Percentiles rank a stretch among this genome's conserved stretches.
Evolutionary conservation across 2,329 filamentous ascomycete species (phyloP).

Genomic region (Fusarium sp.): DNA sequence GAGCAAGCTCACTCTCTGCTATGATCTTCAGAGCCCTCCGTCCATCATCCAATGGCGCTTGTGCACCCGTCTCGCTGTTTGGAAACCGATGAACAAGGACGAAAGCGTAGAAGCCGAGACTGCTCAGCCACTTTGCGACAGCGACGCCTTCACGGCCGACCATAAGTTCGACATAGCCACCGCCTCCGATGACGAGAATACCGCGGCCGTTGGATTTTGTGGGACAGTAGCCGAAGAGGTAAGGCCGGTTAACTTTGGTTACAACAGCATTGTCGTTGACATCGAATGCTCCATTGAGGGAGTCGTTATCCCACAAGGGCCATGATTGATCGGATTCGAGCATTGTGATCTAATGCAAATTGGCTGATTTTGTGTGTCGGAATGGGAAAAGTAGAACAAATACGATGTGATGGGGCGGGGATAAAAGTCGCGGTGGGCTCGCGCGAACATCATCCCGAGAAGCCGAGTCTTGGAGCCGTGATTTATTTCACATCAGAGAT

Average conservation of each 20-base stretch:
- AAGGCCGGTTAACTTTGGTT: slow-evolving; percentile 29
- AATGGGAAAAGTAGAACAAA: not conserved
- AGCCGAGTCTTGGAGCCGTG: slow-evolving; percentile 8
- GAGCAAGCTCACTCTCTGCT: slow-evolving; percentile 18
- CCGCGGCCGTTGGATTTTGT: slow-evolving; percentile 37
- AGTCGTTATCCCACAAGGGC: slow-evolving; percentile 28
- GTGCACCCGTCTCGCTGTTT: slow-evolving; percentile 18
- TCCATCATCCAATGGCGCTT: slow-evolving; percentile 42
- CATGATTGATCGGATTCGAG: slow-evolving; percentile 36
- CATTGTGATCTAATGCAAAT: not conserved
- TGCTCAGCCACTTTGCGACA: slow-evolving; percentile 42
- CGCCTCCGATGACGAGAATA: slow-evolving; percentile 36
- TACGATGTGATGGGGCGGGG: not conserved
- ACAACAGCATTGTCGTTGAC: slow-evolving; percentile 39
- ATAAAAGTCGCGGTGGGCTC: slow-evolving; percentile 12
- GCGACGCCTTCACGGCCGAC: slow-evolving; percentile 41
- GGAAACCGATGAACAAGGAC: slow-evolving; percentile 46
- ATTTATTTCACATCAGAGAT: not conserved
- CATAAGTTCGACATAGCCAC: slow-evolving; percentile 44
- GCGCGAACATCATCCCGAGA: slow-evolving; percentile 41
- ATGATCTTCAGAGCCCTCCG: slow-evolving; percentile 42
- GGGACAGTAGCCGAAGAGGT: slow-evolving; percentile 40
- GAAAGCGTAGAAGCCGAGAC: slow-evolving; percentile 44
- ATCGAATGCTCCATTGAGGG: slow-evolving; percentile 37
- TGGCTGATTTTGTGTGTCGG: not conserved